These are phyloP conservation scores for Beauveria varroae DNA, from an alignment of 2,329 filamentous ascomycete genomes.

Conservation along the genomic window DNA sequence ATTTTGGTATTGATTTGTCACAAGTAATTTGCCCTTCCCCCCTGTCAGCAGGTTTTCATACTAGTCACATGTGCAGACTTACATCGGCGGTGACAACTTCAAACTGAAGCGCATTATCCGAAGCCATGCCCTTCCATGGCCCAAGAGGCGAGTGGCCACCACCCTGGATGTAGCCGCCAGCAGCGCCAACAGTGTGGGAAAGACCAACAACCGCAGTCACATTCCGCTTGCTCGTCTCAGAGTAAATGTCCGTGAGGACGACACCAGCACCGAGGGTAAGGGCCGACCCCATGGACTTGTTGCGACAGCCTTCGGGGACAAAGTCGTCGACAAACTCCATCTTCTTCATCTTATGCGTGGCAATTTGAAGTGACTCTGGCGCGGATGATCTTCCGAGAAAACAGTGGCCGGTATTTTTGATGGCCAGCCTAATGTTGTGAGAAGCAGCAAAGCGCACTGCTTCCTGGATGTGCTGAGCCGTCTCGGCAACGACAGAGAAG, in stretches of 20 bases:
- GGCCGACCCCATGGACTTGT: constrained; percentile 14
- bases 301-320: neutral
- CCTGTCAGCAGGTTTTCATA: neutral
- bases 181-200: constrained; percentile 22
- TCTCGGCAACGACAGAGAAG: constrained; percentile 27
- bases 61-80: constrained; percentile 8
- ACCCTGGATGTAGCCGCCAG: constrained; percentile 25
- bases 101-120: constrained; percentile 30
- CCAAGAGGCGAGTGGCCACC: constrained; percentile 25
- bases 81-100: constrained; percentile 27
- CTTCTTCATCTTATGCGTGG: constrained; percentile 25
- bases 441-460: constrained; percentile 27
- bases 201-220: constrained; percentile 21
- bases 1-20: constrained; percentile 28
- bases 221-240: constrained; percentile 15
- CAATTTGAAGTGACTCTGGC: constrained; percentile 26
- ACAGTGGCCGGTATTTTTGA: constrained; percentile 30
- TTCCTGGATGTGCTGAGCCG: constrained; percentile 25
- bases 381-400: constrained; percentile 26
- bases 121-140: constrained; percentile 24
- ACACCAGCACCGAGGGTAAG: constrained; percentile 24
- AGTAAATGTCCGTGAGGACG: constrained; percentile 19
- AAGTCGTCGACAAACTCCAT: constrained; percentile 22
- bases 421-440: constrained; percentile 24
- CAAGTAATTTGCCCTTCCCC: constrained; percentile 20